phyloP scores from a whole-genome alignment of 2,329 filamentous ascomycete genomes.

The Drechslerella dactyloides region DNA sequence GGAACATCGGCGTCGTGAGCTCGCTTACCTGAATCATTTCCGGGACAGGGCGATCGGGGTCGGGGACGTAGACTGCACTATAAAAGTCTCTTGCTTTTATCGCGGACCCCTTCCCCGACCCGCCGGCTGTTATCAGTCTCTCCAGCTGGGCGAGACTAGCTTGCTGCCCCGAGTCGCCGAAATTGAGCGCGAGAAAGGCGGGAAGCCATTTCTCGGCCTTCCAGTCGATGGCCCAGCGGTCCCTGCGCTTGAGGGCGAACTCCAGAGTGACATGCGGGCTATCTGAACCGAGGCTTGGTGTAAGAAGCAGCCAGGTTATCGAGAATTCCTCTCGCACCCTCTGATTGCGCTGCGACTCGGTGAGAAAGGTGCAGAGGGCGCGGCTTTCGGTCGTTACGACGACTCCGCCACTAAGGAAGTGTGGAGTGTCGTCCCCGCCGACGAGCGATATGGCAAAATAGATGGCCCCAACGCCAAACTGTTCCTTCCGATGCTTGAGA shows the following conservation, averaged over 20 bases:
- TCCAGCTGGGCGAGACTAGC: slow-evolving; percentile 26
- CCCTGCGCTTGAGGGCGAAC: slow-evolving; percentile 14
- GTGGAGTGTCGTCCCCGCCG: neutral
- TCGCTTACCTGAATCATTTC: slow-evolving; percentile 51
- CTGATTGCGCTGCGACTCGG: slow-evolving; percentile 4
- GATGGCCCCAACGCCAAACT: neutral
- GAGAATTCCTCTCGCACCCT: slow-evolving; percentile 11
- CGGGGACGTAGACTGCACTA: slow-evolving; percentile 48
- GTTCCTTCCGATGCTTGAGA: neutral
- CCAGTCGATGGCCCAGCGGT: slow-evolving; percentile 44
- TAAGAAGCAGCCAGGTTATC: slow-evolving; percentile 24
- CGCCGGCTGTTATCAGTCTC: slow-evolving; percentile 17
- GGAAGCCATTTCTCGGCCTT: slow-evolving; percentile 45
- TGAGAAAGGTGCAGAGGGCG: slow-evolving; percentile 10
- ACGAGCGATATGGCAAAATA: slow-evolving; percentile 1
- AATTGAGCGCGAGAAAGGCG: slow-evolving; percentile 32
- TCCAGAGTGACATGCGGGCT: slow-evolving; percentile 8
- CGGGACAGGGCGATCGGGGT: slow-evolving; percentile 31
- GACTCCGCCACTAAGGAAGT: slow-evolving; percentile 20
- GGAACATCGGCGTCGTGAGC: slow-evolving; percentile 51
- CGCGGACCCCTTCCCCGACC: slow-evolving; percentile 18
- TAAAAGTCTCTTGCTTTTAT: slow-evolving; percentile 53
- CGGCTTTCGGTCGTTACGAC: neutral
- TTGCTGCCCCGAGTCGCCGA: slow-evolving; percentile 2
- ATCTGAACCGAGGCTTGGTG: neutral